Percentiles rank a stretch among this genome's conserved stretches.
These are phyloP conservation scores for Alternaria atra DNA, from an alignment of 2,329 filamentous ascomycete species.

Conservation along the genomic window DNA sequence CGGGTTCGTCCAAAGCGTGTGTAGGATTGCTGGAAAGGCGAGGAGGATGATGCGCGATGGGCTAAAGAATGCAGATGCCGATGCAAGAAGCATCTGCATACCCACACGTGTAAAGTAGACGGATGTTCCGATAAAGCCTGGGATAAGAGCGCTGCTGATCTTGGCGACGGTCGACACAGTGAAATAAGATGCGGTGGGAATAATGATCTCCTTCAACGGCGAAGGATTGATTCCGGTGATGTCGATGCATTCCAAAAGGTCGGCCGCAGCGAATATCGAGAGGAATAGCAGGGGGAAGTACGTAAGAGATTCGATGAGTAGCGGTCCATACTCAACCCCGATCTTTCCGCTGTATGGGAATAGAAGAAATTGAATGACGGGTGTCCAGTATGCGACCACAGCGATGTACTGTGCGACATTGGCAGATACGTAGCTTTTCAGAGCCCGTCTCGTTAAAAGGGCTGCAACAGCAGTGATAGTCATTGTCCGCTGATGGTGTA, in stretches of 20 bases:
- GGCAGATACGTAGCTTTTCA: slow-evolving; percentile 62
- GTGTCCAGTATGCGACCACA: slow-evolving; percentile 77
- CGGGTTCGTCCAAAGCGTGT: slow-evolving; percentile 75
- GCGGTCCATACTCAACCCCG: slow-evolving; percentile 75
- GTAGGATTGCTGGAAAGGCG: slow-evolving; percentile 75
- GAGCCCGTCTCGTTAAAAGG: slow-evolving; percentile 71
- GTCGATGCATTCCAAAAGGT: slow-evolving; percentile 69
- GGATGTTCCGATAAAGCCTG: slow-evolving; percentile 66
- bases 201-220: slow-evolving; percentile 69
- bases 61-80: slow-evolving; percentile 70
- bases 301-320: slow-evolving; percentile 77
- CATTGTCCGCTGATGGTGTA: slow-evolving; percentile 74
- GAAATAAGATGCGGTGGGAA: slow-evolving; percentile 72
- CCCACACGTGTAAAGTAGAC: slow-evolving; percentile 75
- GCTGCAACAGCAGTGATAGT: slow-evolving; percentile 74
- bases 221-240: slow-evolving; percentile 64
- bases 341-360: slow-evolving; percentile 71
- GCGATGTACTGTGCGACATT: slow-evolving; percentile 67
- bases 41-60: slow-evolving; percentile 74
- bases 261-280: slow-evolving; percentile 50
- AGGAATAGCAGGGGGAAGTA: slow-evolving; percentile 64
- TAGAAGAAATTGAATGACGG: slow-evolving; percentile 75
- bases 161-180: slow-evolving; percentile 65
- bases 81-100: slow-evolving; percentile 73
- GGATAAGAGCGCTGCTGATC: slow-evolving; percentile 52